Conservation (phyloP, 306 rosid genomes). For the Echinosophora koreensis region DNA sequence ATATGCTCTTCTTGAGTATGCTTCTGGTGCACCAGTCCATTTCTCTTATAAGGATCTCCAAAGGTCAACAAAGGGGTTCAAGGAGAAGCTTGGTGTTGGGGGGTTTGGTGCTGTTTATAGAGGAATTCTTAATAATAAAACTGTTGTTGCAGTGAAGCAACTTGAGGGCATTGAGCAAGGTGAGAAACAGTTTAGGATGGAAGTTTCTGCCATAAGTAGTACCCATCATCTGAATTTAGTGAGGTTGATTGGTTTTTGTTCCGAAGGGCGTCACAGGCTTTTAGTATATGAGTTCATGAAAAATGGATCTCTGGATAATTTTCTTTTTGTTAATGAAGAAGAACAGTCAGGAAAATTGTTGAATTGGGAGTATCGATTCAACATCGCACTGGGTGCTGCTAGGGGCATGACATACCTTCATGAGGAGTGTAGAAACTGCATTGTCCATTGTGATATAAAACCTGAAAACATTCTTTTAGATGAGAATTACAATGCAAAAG, state of each 20-base stretch:
- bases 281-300: conserved; percentile 88
- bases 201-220: conserved; percentile 82
- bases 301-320: conserved; percentile 76
- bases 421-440: conserved; percentile 89
- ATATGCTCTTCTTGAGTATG: conserved; percentile 85
- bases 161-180: conserved; percentile 91
- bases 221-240: conserved; percentile 88
- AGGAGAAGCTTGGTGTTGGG: conserved; percentile 85
- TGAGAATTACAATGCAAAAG: conserved; percentile 71
- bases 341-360: conserved; percentile 62
- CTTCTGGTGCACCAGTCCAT: conserved; percentile 90
- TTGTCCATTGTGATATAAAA: conserved; percentile 87
- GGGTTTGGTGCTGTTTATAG: conserved; percentile 87
- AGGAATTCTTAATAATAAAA: conserved; percentile 69
- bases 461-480: conserved; percentile 88
- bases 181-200: conserved; percentile 87
- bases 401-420: conserved; percentile 88
- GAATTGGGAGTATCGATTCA: conserved; percentile 75
- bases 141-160: conserved; percentile 83
- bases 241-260: conserved; percentile 86
- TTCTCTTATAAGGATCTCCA: conserved; percentile 77
- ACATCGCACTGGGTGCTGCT: conserved; percentile 80
- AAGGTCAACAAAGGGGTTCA: conserved; percentile 72
- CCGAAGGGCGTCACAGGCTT: conserved; percentile 81
- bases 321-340: conserved; percentile 60